Conservation (phyloP, 257 asterid species). For the Rhazya stricta region DNA sequence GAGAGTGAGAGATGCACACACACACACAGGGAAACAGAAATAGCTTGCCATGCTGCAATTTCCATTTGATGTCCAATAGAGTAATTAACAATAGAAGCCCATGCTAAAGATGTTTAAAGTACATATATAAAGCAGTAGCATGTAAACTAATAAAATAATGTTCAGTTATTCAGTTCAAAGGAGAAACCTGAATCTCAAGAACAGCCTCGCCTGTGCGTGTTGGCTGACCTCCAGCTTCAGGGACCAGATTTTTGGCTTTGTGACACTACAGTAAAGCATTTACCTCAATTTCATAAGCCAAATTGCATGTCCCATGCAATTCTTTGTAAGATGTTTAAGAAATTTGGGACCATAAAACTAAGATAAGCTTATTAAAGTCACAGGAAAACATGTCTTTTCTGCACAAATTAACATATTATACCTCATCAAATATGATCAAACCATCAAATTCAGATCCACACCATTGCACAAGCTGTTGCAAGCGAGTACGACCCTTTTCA, state of each 20-base stretch:
- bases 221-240: conserved; percentile 95
- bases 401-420: conserved; percentile 18
- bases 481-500: conserved; percentile 93
- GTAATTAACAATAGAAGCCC: not conserved
- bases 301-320: conserved; percentile 10
- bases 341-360: not conserved
- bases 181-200: conserved; percentile 87
- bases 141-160: not conserved
- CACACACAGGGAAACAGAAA: not conserved
- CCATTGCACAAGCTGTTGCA: conserved; percentile 96
- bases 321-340: conserved; percentile 21
- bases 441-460: conserved; percentile 79
- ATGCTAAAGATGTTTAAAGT: not conserved
- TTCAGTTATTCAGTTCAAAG: conserved; percentile 15
- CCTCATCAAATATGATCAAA: conserved; percentile 94
- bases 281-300: conserved; percentile 12
- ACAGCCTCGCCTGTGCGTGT: conserved; percentile 99
- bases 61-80: not conserved
- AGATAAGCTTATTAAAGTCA: not conserved
- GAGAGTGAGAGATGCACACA: not conserved
- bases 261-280: conserved; percentile 64
- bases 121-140: not conserved
- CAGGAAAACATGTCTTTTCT: not conserved
- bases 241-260: conserved; percentile 97
- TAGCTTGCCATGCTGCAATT: not conserved